phyloP scores from a whole-genome alignment of 768 basidiomycete genomes.

The Strobilomyces confusus region DNA sequence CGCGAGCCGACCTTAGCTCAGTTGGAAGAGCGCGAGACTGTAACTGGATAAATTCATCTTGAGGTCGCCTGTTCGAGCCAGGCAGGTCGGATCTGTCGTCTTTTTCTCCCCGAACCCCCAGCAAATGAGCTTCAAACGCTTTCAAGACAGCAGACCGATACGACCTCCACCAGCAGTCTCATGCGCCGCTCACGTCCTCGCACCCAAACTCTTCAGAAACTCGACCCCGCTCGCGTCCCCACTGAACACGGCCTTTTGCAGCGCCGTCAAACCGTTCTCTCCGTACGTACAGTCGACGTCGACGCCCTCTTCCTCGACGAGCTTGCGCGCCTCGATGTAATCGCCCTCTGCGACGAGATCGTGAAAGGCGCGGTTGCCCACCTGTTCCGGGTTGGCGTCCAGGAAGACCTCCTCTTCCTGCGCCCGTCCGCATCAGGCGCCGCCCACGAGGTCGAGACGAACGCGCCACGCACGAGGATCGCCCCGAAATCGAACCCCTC shows the following conservation, averaged over 20 bases:
- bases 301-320: conserved; percentile 18
- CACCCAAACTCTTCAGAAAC: conserved; percentile 21
- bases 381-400: conserved; percentile 15
- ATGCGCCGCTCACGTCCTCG: conserved; percentile 3
- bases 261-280: conserved; percentile 15
- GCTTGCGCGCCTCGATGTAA: conserved; percentile 12
- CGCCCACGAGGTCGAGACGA: not conserved
- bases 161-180: too few relatives aligned
- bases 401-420: conserved; percentile 25
- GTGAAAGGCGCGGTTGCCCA: conserved; percentile 22
- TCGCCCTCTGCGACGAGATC: conserved; percentile 23
- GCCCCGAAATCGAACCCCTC: conserved; percentile 24
- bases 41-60: conserved; percentile 37
- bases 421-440: not conserved
- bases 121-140: too few relatives aligned
- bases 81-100: conserved; percentile 31
- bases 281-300: conserved; percentile 22
- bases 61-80: conserved; percentile 45
- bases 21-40: conserved; percentile 51
- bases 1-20: conserved; percentile 32
- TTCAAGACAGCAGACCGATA: too few relatives aligned
- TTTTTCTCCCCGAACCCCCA: not conserved
- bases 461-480: conserved; percentile 21
- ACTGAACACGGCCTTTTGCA: conserved; percentile 22
- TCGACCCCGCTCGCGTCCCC: conserved; percentile 18